phyloP scores from a whole-genome alignment of 768 basidiomycete genomes.

The Phlegmacium glaucopus region DNA sequence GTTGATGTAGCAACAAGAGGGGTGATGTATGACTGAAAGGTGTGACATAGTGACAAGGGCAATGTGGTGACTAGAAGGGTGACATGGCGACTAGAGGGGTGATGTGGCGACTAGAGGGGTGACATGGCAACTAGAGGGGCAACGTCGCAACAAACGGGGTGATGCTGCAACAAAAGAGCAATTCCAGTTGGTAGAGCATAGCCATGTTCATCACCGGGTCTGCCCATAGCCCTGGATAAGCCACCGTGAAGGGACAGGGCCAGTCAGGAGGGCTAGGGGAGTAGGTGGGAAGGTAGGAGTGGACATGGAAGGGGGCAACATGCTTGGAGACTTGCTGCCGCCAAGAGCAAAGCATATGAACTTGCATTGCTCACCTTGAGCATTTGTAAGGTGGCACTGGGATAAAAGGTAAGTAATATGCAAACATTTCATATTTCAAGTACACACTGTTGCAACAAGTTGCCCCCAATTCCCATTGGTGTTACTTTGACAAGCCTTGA shows the following conservation, averaged over 20 bases:
- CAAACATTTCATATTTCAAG: not conserved
- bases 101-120: no score
- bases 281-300: not conserved
- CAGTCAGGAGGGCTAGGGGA: not conserved
- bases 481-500: not conserved
- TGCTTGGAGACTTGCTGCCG: not conserved
- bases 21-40: no score
- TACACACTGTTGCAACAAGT: not conserved
- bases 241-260: not conserved
- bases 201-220: no score
- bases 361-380: not conserved
- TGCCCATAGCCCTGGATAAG: not conserved
- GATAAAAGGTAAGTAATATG: not conserved
- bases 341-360: not conserved
- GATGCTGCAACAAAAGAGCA: no score
- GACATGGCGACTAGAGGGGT: no score
- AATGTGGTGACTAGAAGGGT: no score
- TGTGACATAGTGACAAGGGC: no score
- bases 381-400: not conserved
- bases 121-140: no score
- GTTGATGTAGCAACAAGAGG: no score
- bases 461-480: not conserved
- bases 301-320: not conserved
- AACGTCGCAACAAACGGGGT: no score
- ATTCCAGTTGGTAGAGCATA: no score